Evolutionary conservation across 495 filamentous ascomycete genomes (phyloP).

Genomic region (Amphirosellinia nigrospora): DNA sequence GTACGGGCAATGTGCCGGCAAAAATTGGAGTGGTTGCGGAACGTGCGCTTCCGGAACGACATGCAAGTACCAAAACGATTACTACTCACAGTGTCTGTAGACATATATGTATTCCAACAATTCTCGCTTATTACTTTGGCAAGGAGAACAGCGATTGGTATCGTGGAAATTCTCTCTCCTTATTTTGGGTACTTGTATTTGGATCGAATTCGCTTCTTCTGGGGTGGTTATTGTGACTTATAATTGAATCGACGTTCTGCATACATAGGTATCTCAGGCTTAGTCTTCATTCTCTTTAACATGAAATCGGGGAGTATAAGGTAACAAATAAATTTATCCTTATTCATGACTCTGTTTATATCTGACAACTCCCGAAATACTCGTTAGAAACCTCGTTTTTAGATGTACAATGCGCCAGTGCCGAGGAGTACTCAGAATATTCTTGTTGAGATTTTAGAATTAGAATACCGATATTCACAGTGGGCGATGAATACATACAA

Average conservation of each 20-base stretch:
- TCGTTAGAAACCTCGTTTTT: background rate
- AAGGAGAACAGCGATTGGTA: background rate
- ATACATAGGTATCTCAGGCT: too few relatives aligned
- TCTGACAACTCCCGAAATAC: background rate
- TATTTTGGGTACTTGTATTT: background rate
- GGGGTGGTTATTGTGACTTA: background rate
- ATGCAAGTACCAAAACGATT: constrained; percentile 46
- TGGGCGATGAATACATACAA: too few relatives aligned
- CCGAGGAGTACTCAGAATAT: background rate
- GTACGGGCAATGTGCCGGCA: constrained; percentile 56
- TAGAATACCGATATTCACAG: background rate
- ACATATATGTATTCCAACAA: constrained; percentile 9
- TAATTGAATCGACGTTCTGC: background rate
- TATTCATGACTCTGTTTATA: background rate
- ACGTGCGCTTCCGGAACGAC: constrained; percentile 42
- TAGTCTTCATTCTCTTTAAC: background rate
- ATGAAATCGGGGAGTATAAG: background rate
- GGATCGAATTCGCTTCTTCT: background rate
- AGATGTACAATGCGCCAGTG: background rate
- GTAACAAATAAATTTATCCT: background rate
- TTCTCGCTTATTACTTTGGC: background rate
- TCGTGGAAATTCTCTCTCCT: background rate
- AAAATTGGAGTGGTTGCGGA: constrained; percentile 47
- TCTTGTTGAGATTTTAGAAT: background rate
- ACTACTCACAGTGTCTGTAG: constrained; percentile 48